Percentiles rank a stretch among this genome's conserved stretches.
phyloP scores from a whole-genome alignment of 2,329 filamentous ascomycete genomes.

The Paramyrothecium roridum region DNA sequence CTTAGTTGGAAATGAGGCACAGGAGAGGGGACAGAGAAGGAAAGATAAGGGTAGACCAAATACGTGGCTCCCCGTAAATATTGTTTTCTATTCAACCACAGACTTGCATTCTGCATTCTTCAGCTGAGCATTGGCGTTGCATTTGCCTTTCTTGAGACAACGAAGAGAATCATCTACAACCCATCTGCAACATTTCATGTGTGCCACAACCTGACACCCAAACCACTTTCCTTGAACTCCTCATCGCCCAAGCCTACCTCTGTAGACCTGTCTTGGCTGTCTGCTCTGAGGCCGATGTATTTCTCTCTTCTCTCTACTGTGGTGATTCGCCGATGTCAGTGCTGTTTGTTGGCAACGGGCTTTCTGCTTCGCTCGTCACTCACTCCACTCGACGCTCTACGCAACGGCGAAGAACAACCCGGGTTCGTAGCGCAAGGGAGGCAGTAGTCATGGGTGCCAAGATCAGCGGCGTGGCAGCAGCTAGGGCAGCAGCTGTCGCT shows the following conservation, averaged over 20 bases:
- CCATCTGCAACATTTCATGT: too few species aligned
- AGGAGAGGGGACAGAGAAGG: slow-evolving; percentile 5
- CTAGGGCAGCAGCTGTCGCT: slow-evolving; percentile 21
- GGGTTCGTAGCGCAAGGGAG: slow-evolving; percentile 21
- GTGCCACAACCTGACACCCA: too few species aligned
- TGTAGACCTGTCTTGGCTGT: not conserved
- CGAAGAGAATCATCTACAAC: not conserved
- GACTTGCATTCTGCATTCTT: not conserved
- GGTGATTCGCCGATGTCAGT: not conserved
- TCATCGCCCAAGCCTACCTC: not conserved
- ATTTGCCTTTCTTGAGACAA: not conserved
- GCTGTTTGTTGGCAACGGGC: not conserved
- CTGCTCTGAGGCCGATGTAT: too few species aligned
- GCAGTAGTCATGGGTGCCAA: slow-evolving; percentile 28
- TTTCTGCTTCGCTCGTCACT: slow-evolving; percentile 1
- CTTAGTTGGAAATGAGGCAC: slow-evolving; percentile 13
- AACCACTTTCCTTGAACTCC: too few species aligned
- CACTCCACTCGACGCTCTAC: not conserved
- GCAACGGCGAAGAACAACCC: slow-evolving; percentile 10
- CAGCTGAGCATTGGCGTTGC: not conserved
- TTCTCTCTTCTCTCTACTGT: too few species aligned
- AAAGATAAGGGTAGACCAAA: not conserved
- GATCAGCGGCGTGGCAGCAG: slow-evolving; percentile 27
- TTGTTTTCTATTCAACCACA: not conserved
- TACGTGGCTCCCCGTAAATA: not conserved